These are phyloP conservation scores for Tulasnella sp. DNA, from an alignment of 768 basidiomycete species.

Conservation along the genomic window DNA sequence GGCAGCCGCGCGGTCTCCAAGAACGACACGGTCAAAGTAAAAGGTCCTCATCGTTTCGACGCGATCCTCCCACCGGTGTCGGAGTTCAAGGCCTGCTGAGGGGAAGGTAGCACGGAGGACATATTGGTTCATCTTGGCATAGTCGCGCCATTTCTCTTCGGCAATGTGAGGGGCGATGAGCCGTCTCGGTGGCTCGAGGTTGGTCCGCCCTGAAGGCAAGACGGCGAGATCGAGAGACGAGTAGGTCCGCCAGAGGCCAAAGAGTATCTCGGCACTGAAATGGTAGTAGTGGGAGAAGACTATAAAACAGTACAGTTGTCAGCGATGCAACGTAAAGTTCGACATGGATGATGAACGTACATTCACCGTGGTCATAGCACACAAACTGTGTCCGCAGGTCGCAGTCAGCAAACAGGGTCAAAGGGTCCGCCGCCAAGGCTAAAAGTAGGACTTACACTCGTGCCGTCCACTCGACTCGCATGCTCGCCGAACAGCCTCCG, in stretches of 20 bases:
- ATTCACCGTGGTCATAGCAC: constrained; percentile 72
- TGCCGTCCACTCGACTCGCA: constrained; percentile 61
- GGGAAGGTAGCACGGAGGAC: constrained; percentile 72
- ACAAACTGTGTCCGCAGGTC: constrained; percentile 41
- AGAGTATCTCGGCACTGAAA: constrained; percentile 82
- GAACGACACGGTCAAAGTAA: constrained; percentile 74
- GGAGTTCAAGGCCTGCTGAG: constrained; percentile 64
- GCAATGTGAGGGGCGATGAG: constrained; percentile 65
- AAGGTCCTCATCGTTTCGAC: constrained; percentile 53
- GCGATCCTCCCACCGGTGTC: constrained; percentile 73
- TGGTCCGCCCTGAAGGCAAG: constrained; percentile 47
- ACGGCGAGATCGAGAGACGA: constrained; percentile 65
- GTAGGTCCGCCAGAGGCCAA: constrained; percentile 86
- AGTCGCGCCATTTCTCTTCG: constrained; percentile 76
- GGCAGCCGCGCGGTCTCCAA: constrained; percentile 76
- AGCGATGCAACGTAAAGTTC: neutral
- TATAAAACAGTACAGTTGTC: neutral
- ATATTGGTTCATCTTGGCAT: constrained; percentile 82
- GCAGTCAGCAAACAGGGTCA: neutral
- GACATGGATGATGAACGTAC: constrained; percentile 31
- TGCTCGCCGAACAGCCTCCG: constrained; percentile 51
- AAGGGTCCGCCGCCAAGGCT: neutral
- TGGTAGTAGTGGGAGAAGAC: constrained; percentile 90
- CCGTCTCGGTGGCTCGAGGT: constrained; percentile 58
- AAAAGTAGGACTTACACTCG: constrained; percentile 39